Base-by-base conservation (phyloP, 208 protist genomes). In the Strigomonas culicis region DNA sequence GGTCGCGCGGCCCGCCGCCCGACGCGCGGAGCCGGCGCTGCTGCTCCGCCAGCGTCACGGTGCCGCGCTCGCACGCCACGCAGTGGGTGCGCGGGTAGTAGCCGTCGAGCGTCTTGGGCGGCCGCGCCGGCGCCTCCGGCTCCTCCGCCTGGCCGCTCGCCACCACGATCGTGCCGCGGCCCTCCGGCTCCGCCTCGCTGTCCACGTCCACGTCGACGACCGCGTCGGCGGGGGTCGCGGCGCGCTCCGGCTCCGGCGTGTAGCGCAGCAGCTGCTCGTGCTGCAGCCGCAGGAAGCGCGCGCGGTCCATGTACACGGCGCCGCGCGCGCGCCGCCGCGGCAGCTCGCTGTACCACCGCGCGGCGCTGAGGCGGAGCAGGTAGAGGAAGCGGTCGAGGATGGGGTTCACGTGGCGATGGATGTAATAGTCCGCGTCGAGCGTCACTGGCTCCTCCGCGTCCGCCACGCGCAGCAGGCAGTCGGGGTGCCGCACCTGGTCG, bases 331-430 rank as follows among this genome's bases (percentile, higher is more conserved):
- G 71, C 0, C 74, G 73, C 2, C 77, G 77, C 31, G 84, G 80
- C 79, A 93, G 85, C 30, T 66, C 43, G 21, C 60, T 60, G 57
- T 82, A 90, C 81, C 83, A 90, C 34, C 51, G 59, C 27, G 68
- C 68, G 68, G 80, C 77, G 70, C 76, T 87, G 27, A 94, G 63
- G n/a, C 80, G 80, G 30, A 92, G 70, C 15, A 86, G 69, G 64
- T 82, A 84, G 53, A 96, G 88, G 50, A 96, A 74, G 41, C 90
- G 85, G 59, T 94, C 83, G 11, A 96, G 77, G 17, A 82, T 68
- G 44, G 83, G 72, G 72, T 88, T 88, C 51, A 94, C 72, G 72
- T 94, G 79, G 4, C 72, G 74, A 10, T 66, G 72, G 22, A 96
- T 84, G 77, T 96, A 96, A 63, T 96, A 93, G 31, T 80, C 78